Percentiles rank a stretch among this genome's conserved stretches.
Evolutionary conservation across 1,284 basidiomycete species (phyloP).

Genomic region (Ceratobasidium sp.): DNA sequence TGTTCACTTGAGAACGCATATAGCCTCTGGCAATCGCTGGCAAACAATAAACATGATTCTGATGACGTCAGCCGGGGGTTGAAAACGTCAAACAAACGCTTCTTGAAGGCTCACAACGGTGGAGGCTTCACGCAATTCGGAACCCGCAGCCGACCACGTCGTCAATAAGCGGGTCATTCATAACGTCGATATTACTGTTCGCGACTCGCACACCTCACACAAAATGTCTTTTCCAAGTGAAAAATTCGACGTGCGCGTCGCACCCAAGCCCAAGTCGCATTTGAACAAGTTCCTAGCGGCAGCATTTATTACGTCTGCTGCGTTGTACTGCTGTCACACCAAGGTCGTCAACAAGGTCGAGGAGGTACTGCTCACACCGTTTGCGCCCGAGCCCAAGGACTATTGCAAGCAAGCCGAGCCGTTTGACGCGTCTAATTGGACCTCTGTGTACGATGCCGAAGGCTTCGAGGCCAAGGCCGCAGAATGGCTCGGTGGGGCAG

Average conservation of each 20-base stretch:
- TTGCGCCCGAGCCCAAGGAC: constrained; percentile 15
- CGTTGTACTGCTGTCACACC: constrained; percentile 16
- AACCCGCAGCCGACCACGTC: neutral
- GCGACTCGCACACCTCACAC: too few relatives aligned
- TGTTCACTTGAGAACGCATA: neutral
- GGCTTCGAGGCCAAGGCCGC: constrained; percentile 58
- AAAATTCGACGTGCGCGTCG: neutral
- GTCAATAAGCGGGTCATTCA: too few relatives aligned
- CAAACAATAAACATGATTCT: neutral
- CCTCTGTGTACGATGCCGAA: constrained; percentile 51
- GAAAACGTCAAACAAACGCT: neutral
- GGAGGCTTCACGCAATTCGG: neutral
- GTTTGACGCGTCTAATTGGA: constrained; percentile 35
- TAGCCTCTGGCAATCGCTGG: neutral
- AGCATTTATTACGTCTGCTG: constrained; percentile 11
- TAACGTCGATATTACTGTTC: too few relatives aligned
- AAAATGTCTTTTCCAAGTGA: neutral
- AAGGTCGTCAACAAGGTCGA: constrained; percentile 7
- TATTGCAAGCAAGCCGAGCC: constrained; percentile 30
- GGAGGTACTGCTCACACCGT: constrained; percentile 1
- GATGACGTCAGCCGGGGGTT: neutral
- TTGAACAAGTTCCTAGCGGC: constrained; percentile 9
- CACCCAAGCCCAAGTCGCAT: neutral
- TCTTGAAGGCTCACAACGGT: neutral
- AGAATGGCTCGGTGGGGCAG: constrained; percentile 62